Conservation (phyloP, 345 rosid species). For the Corymbia maculata region DNA sequence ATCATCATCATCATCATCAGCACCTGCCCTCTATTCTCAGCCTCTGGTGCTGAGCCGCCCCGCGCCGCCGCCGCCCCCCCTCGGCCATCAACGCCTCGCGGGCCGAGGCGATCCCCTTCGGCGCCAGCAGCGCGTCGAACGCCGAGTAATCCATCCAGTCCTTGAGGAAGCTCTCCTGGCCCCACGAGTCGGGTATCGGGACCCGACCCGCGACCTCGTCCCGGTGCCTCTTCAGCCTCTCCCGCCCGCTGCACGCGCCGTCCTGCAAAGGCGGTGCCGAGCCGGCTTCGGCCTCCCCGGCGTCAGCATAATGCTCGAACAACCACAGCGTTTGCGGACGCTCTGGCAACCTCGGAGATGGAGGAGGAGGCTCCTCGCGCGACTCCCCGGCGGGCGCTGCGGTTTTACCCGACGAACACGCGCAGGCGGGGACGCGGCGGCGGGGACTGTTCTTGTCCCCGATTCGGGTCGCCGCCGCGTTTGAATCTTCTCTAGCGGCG, state of each 20-base stretch:
- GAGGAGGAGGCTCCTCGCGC: not conserved
- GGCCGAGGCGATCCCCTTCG: constrained; percentile 46
- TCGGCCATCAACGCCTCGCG: constrained; percentile 51
- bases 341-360: not conserved
- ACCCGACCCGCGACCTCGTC: constrained; percentile 47
- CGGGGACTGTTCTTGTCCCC: not conserved
- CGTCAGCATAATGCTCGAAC: not conserved
- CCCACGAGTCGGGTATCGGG: constrained; percentile 58
- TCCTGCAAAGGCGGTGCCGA: not conserved
- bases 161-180: constrained; percentile 43
- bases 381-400: not conserved
- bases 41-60: constrained; percentile 7
- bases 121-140: constrained; percentile 38
- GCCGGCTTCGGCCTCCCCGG: not conserved
- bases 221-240: constrained; percentile 55
- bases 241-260: constrained; percentile 21
- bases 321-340: not conserved
- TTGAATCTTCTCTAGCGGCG: not conserved
- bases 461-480: not conserved
- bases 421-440: not conserved
- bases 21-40: constrained; percentile 28
- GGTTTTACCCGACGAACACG: not conserved
- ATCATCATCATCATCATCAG: not conserved
- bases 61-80: not conserved
- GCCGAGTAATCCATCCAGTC: constrained; percentile 61